Conservation (phyloP, 495 filamentous ascomycete genomes). For the Penicillium argentinense region DNA sequence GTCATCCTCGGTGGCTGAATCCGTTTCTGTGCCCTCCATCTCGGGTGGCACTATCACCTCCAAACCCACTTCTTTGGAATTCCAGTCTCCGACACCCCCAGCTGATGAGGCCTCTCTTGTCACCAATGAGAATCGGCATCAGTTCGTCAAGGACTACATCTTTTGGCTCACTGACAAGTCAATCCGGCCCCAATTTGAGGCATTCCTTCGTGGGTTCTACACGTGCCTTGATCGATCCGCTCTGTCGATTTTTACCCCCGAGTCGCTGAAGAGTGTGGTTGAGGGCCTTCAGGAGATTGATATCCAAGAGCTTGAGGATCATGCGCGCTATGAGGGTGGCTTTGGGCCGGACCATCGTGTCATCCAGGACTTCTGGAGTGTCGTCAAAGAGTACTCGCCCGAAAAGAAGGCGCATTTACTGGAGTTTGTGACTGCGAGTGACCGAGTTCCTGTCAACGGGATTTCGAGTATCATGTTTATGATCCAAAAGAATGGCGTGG, state of each 20-base stretch:
- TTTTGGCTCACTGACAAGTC: slow-evolving; percentile 79
- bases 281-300: slow-evolving; percentile 82
- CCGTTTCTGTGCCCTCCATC: slow-evolving; percentile 7
- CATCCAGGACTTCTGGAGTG: slow-evolving; percentile 79
- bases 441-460: slow-evolving; percentile 84
- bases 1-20: slow-evolving; percentile 27
- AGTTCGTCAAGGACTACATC: slow-evolving; percentile 87
- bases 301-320: slow-evolving; percentile 63
- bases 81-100: slow-evolving; percentile 24
- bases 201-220: slow-evolving; percentile 81
- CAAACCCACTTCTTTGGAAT: slow-evolving; percentile 10
- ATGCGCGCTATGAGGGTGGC: slow-evolving; percentile 73
- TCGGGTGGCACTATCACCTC: slow-evolving; percentile 22
- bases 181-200: slow-evolving; percentile 71
- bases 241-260: slow-evolving; percentile 67
- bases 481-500: slow-evolving; percentile 75
- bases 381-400: slow-evolving; percentile 63
- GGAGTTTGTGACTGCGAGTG: slow-evolving; percentile 93
- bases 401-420: slow-evolving; percentile 71
- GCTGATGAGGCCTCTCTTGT: slow-evolving; percentile 51
- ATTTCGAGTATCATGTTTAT: slow-evolving; percentile 76
- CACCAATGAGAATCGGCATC: slow-evolving; percentile 71
- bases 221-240: slow-evolving; percentile 69
- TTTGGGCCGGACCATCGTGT: slow-evolving; percentile 66
- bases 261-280: slow-evolving; percentile 69